Evolutionary conservation across 2,329 filamentous ascomycete species (phyloP).

Genomic region (Zasmidium citrigriseum): DNA sequence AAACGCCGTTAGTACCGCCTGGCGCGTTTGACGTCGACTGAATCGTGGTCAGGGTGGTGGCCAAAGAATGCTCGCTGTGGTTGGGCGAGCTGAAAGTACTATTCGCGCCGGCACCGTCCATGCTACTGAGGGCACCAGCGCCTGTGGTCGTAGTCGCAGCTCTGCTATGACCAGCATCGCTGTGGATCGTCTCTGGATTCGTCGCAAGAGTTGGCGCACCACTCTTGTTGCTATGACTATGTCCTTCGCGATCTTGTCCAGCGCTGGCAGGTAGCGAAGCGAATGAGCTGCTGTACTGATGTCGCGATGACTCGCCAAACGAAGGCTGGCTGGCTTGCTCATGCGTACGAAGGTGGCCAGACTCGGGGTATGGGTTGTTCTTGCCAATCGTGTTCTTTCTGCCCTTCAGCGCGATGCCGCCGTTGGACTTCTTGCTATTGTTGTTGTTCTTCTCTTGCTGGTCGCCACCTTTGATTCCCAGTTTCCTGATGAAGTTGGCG

Average conservation of each 20-base stretch:
- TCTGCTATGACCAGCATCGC: conserved; percentile 75
- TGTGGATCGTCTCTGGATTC: conserved; percentile 73
- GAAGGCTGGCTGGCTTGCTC: conserved; percentile 44
- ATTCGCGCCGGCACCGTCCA: conserved; percentile 60
- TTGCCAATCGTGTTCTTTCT: conserved; percentile 48
- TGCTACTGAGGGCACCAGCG: conserved; percentile 63
- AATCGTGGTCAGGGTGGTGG: conserved; percentile 82
- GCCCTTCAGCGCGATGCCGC: conserved; percentile 16
- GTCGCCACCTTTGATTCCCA: conserved; percentile 72
- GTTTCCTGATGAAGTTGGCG: conserved; percentile 89
- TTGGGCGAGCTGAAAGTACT: conserved; percentile 82
- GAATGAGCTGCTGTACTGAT: conserved; percentile 30
- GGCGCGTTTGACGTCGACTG: conserved; percentile 64
- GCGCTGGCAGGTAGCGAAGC: conserved; percentile 54
- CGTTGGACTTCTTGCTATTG: conserved; percentile 24
- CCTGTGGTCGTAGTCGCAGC: conserved; percentile 74
- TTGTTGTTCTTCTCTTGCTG: conserved; percentile 41
- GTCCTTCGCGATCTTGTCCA: conserved; percentile 60
- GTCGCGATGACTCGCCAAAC: conserved; percentile 17
- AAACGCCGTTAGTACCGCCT: conserved; percentile 26
- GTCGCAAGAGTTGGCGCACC: conserved; percentile 81
- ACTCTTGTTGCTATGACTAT: conserved; percentile 67
- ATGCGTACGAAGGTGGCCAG: conserved; percentile 62
- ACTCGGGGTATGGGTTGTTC: conserved; percentile 92
- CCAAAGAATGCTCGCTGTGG: conserved; percentile 76